Evolutionary conservation across 331 rosid species (phyloP).

Genomic region (Phaseolus coccineus): DNA sequence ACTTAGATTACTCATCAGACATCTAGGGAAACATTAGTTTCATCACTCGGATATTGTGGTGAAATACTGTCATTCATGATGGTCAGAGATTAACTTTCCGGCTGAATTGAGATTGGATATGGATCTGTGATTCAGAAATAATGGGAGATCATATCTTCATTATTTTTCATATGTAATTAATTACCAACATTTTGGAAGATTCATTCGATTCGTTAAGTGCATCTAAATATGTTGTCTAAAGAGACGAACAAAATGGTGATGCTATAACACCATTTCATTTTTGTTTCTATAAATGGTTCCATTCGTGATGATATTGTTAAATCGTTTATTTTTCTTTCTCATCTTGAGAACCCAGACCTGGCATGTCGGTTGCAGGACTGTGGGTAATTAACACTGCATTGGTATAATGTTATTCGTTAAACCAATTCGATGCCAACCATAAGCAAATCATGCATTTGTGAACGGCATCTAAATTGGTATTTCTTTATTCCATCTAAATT

Average conservation of each 20-base stretch:
- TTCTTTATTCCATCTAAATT: background rate
- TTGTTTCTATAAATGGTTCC: conserved; percentile 37
- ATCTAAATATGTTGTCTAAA: conserved; percentile 45
- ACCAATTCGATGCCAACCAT: background rate
- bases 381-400: background rate
- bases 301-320: conserved; percentile 27
- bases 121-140: conserved; percentile 56
- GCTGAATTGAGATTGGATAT: conserved; percentile 53
- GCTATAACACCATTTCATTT: conserved; percentile 44
- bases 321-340: conserved; percentile 15
- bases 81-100: conserved; percentile 42
- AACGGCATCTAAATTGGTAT: background rate
- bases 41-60: conserved; percentile 47
- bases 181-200: conserved; percentile 44
- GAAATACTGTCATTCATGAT: conserved; percentile 39
- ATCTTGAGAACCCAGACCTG: background rate
- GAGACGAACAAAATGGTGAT: conserved; percentile 48
- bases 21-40: conserved; percentile 37
- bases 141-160: conserved; percentile 56
- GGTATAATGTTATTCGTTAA: background rate
- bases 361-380: background rate
- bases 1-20: conserved; percentile 34
- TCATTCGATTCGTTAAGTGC: conserved; percentile 58
- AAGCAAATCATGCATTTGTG: background rate
- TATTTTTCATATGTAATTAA: conserved; percentile 56